phyloP scores from a whole-genome alignment of 2,329 filamentous ascomycete species.

The Ambrosiella xylebori region DNA sequence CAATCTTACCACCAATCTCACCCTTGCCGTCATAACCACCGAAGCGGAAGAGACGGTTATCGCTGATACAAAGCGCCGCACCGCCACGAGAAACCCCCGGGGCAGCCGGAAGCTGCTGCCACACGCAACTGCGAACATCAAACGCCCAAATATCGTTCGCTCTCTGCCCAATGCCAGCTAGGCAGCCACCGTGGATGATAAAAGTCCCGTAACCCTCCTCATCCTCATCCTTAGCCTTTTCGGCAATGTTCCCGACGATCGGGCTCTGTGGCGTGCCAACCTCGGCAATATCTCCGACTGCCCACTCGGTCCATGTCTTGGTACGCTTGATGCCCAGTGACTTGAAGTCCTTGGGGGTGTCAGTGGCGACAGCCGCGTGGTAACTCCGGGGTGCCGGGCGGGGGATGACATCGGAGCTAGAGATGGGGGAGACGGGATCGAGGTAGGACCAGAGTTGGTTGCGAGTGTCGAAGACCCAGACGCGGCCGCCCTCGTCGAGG shows the following conservation, averaged over 20 bases:
- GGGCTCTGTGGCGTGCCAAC: slow-evolving; percentile 42
- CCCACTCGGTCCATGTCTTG: slow-evolving; percentile 38
- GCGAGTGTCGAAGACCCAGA: slow-evolving; percentile 60
- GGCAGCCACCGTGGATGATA: slow-evolving; percentile 61
- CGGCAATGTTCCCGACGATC: slow-evolving; percentile 39
- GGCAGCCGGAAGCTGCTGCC: slow-evolving; percentile 51
- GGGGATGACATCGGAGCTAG: slow-evolving; percentile 22
- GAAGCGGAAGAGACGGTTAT: slow-evolving; percentile 55
- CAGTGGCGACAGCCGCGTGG: slow-evolving; percentile 43
- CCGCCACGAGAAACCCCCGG: slow-evolving; percentile 52
- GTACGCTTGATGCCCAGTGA: slow-evolving; percentile 21
- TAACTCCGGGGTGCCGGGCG: slow-evolving; percentile 52
- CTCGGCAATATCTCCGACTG: slow-evolving; percentile 34
- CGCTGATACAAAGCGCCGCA: slow-evolving; percentile 45
- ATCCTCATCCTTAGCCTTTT: slow-evolving; percentile 41
- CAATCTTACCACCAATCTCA: slow-evolving; percentile 55
- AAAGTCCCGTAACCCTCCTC: slow-evolving; percentile 48
- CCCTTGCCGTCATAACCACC: slow-evolving; percentile 58
- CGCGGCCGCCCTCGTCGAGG: slow-evolving; percentile 53
- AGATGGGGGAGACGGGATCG: slow-evolving; percentile 34
- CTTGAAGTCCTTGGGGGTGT: slow-evolving; percentile 37
- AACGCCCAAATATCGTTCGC: slow-evolving; percentile 63
- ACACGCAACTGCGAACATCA: slow-evolving; percentile 42
- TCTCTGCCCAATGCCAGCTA: slow-evolving; percentile 39
- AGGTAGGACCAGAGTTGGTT: slow-evolving; percentile 47